phyloP scores from a whole-genome alignment of 2,329 filamentous ascomycete species.

The Huntiella savannae region DNA sequence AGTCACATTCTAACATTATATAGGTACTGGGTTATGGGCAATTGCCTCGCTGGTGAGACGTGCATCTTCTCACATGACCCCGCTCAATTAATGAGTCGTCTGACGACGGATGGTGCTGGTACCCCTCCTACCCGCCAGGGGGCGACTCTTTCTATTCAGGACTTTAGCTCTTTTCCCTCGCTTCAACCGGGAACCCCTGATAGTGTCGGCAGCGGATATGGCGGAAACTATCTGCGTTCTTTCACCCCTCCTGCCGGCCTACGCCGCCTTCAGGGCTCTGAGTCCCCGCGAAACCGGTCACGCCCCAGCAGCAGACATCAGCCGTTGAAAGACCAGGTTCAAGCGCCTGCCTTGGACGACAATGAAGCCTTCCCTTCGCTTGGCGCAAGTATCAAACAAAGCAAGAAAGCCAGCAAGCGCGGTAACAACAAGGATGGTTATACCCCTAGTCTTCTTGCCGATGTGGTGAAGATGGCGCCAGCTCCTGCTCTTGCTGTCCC shows the following conservation, averaged over 20 bases:
- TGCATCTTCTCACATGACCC: slow-evolving; percentile 98
- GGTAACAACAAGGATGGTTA: slow-evolving; percentile 62
- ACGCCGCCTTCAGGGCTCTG: slow-evolving; percentile 39
- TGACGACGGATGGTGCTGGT: slow-evolving; percentile 48
- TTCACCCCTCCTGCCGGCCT: slow-evolving; percentile 52
- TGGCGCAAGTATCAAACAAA: slow-evolving; percentile 52
- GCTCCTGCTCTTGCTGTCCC: slow-evolving; percentile 51
- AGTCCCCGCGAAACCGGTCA: slow-evolving; percentile 54
- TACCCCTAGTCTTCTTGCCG: slow-evolving; percentile 61
- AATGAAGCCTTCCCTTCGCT: slow-evolving; percentile 88
- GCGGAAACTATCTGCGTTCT: slow-evolving; percentile 31
- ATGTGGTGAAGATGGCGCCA: slow-evolving; percentile 88
- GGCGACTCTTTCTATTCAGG: slow-evolving; percentile 54
- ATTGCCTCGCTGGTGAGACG: slow-evolving; percentile 79
- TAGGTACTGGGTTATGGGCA: slow-evolving; percentile 91
- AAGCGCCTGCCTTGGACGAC: slow-evolving; percentile 63
- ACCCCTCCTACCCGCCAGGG: slow-evolving; percentile 45
- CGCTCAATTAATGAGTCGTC: slow-evolving; percentile 61
- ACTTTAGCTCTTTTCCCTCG: slow-evolving; percentile 69
- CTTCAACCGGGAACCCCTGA: slow-evolving; percentile 44
- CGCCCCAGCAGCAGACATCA: slow-evolving; percentile 65
- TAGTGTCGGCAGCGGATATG: slow-evolving; percentile 22
- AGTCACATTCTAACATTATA: slow-evolving; percentile 7
- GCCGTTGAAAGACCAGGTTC: slow-evolving; percentile 24
- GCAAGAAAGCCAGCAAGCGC: slow-evolving; percentile 84